Base-by-base conservation (phyloP, 2,329 filamentous ascomycete genomes). In the Alternaria alternata region DNA sequence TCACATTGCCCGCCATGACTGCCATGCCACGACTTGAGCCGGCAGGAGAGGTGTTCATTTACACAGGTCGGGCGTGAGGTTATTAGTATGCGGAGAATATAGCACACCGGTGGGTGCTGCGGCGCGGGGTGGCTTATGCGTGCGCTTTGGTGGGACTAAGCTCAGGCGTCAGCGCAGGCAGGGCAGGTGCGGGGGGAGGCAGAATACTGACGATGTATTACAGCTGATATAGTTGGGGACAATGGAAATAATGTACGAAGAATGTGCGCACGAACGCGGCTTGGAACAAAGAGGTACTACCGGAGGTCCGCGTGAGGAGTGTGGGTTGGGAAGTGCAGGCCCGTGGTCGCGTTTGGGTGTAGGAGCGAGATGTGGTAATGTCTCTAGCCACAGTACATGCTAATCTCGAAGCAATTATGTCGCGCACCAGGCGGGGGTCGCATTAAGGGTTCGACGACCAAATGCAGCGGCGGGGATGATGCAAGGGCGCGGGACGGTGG, bases 351-450 rank as follows among this genome's bases (percentile, higher is more conserved):
- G 73, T 69, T 77, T 74, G 65, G 59, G 34, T 38, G 34, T 6
- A n/a, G 34, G 16, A n/a, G 34, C 16, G 32, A 36, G 32, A n/a
- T 18, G n/a, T 39, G 36, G n/a, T 18, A 18, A 39, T 11, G 36
- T 20, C 36, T 39, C 74, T 75, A 79, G 65, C 67, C 71, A 68
- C 70, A 71, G 75, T 72, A 71, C 75, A 78, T 78, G 71, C 74
- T 75, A 73, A 68, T 66, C 68, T 77, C 70, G 72, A 77, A 78
- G 73, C 67, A 73, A 73, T 71, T 70, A 63, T 71, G 67, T 72
- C 71, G 76, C 73, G 75, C 75, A 72, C 71, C 69, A 68, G 74
- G 70, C 75, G 71, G 73, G 72, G 75, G 71, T 74, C 71, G 76
- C 77, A 79, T 79, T 79, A 74, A 75, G 75, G 71, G 70, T 72